Percentiles rank a stretch among this genome's conserved stretches.
phyloP scores from a whole-genome alignment of 345 rosid genomes.

The Citrus trifoliata region DNA sequence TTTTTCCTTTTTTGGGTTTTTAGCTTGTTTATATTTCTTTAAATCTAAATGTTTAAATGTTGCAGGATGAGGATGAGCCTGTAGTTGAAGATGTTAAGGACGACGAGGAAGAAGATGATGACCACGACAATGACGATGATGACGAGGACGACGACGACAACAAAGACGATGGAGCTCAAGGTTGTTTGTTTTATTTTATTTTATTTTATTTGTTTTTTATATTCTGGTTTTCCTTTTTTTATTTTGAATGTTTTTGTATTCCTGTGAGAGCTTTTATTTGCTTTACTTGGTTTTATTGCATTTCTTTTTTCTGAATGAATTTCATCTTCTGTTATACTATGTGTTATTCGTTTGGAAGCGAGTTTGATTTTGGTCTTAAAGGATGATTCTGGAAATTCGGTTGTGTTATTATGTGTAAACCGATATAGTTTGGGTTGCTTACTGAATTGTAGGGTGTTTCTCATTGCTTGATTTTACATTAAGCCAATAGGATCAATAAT shows the following conservation, averaged over 20 bases:
- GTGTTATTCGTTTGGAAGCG: background rate
- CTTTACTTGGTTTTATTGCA: too few relatives aligned
- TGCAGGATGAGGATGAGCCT: constrained; percentile 3
- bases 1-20: background rate
- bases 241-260: background rate
- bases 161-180: background rate
- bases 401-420: background rate
- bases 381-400: background rate
- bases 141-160: background rate
- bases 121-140: background rate
- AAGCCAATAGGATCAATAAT: background rate
- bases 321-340: background rate
- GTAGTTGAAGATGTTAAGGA: constrained; percentile 2
- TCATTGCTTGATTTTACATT: background rate
- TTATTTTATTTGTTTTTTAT: too few relatives aligned
- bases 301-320: too few relatives aligned
- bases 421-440: background rate
- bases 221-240: background rate
- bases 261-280: background rate
- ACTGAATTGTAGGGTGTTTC: background rate
- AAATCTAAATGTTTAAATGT: background rate
- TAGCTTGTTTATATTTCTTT: background rate
- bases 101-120: background rate
- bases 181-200: background rate
- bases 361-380: background rate